These are phyloP conservation scores for Gastrolobium villosum DNA, from an alignment of 306 rosid species.

Conservation along the genomic window DNA sequence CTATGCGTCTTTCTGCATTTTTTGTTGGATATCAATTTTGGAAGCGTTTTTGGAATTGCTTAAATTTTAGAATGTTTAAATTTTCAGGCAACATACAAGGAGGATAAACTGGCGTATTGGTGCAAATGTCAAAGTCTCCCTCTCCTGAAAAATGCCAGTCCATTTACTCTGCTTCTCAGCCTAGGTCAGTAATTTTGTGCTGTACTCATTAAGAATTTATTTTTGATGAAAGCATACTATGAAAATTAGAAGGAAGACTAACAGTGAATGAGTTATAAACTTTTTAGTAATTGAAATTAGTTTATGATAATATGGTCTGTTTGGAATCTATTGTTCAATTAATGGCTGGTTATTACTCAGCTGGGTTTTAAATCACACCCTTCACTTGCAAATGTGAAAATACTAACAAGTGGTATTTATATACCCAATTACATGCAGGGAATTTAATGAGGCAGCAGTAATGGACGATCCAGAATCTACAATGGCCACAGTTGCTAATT, in stretches of 20 bases:
- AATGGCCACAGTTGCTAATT: slow-evolving; percentile 83
- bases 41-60: slow-evolving; percentile 28
- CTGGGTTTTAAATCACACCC: slow-evolving; percentile 30
- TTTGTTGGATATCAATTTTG: slow-evolving; percentile 20
- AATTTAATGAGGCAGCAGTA: slow-evolving; percentile 54
- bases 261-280: neutral
- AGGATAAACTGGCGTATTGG: slow-evolving; percentile 49
- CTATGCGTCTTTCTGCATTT: slow-evolving; percentile 1
- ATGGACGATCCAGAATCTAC: slow-evolving; percentile 85
- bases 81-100: slow-evolving; percentile 63
- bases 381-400: slow-evolving; percentile 37
- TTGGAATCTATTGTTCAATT: slow-evolving; percentile 25
- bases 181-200: slow-evolving; percentile 57
- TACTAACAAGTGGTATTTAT: slow-evolving; percentile 35
- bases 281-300: slow-evolving; percentile 12
- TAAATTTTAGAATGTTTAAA: slow-evolving; percentile 38
- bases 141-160: slow-evolving; percentile 57
- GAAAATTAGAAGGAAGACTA: neutral
- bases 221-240: slow-evolving; percentile 15
- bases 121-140: slow-evolving; percentile 88
- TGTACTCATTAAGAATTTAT: slow-evolving; percentile 30
- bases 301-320: neutral
- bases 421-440: slow-evolving; percentile 62
- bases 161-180: slow-evolving; percentile 55
- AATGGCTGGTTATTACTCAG: slow-evolving; percentile 19